Evolutionary conservation across 176 grass and related monocot species (phyloP), one percentile per base, ranked within the genome.

Genomic region (Paspalum notatum): DNA sequence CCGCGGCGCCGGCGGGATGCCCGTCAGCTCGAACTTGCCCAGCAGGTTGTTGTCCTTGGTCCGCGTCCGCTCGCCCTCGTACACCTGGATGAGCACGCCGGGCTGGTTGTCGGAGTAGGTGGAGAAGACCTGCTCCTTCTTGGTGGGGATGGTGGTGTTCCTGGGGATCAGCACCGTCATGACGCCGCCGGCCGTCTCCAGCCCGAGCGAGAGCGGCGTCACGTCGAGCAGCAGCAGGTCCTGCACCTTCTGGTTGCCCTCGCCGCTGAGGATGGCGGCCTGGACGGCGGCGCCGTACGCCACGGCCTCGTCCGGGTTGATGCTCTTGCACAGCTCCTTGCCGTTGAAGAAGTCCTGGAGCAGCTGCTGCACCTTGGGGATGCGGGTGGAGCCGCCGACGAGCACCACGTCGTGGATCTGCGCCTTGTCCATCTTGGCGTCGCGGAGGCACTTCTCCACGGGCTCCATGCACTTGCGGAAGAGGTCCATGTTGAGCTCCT

Each of bases 251-350:
- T 94, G 54, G 18, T 94, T 89, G 15, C 89, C 94, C 64, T 94
- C 89, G 51, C 91, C 91, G 45, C 89, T 91, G 47, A 97, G 74
- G 61, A 89, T 91, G 7, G 94, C 89, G 0, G 94, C 94, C 69
- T 93, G 86, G 1, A 97, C 89, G 0, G 94, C 87, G 49, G 91
- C 94, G 7, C 91, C 94, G 47, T 91, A 93, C 0, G 94, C 91
- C 0, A 97, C 94, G 16, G 94, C 94, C 84, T 97, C 94, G 17
- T 97, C 94, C 2, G 94, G 94, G 72, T 97, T 97, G 84, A 94
- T 97, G 84, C 84, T 93, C 84, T 90, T 93, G 84, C 94, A 97
- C 9, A 97, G 86, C 82, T 97, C 84, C 86, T 94, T 93, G 41
- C 91, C 89, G 9, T 93, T 91, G 79, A 97, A 97, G 50, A 90